Percentiles rank a stretch among this genome's conserved stretches.
These are phyloP conservation scores for Fusarium kyushuense DNA, from an alignment of 2,329 filamentous ascomycete species.

Conservation along the genomic window DNA sequence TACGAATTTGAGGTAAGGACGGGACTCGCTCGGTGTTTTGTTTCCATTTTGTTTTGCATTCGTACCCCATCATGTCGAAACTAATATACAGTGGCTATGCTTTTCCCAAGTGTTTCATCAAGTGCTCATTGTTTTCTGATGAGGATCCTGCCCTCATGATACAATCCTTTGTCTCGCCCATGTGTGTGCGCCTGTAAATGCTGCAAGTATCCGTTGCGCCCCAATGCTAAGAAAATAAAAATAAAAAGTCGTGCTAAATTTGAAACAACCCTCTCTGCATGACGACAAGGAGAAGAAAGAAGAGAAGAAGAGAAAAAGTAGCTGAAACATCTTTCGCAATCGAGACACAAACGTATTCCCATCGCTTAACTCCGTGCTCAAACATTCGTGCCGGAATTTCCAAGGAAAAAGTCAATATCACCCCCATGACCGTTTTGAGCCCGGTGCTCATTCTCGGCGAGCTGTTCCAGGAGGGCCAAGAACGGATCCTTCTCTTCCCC, in stretches of 20 bases:
- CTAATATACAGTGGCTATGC: slow-evolving; percentile 32
- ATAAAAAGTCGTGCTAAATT: slow-evolving; percentile 10
- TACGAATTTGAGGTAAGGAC: not conserved
- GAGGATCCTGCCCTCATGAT: slow-evolving; percentile 34
- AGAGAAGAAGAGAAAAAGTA: not conserved
- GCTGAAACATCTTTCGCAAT: not conserved
- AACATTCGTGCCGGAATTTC: slow-evolving; percentile 40
- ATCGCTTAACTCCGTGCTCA: slow-evolving; percentile 9
- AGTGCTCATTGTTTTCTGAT: slow-evolving; percentile 18
- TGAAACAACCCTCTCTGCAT: not conserved
- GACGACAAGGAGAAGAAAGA: not conserved
- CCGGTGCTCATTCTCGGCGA: slow-evolving; percentile 81
- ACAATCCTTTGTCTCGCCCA: slow-evolving; percentile 18
- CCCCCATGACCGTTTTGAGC: slow-evolving; percentile 72
- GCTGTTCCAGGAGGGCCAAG: slow-evolving; percentile 80
- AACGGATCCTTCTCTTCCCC: slow-evolving; percentile 84
- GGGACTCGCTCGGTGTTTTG: not conserved
- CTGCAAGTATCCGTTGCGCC: slow-evolving; percentile 32
- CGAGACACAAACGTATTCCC: not conserved
- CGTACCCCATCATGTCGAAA: slow-evolving; percentile 6
- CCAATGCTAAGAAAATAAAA: not conserved
- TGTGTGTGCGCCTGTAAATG: slow-evolving; percentile 39
- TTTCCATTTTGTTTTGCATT: slow-evolving; percentile 11
- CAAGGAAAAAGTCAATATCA: slow-evolving; percentile 83
- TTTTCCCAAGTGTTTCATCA: slow-evolving; percentile 31